Evolutionary conservation across 1,139 yeast species (phyloP).

Genomic region (Candida pseudocylindracea): DNA sequence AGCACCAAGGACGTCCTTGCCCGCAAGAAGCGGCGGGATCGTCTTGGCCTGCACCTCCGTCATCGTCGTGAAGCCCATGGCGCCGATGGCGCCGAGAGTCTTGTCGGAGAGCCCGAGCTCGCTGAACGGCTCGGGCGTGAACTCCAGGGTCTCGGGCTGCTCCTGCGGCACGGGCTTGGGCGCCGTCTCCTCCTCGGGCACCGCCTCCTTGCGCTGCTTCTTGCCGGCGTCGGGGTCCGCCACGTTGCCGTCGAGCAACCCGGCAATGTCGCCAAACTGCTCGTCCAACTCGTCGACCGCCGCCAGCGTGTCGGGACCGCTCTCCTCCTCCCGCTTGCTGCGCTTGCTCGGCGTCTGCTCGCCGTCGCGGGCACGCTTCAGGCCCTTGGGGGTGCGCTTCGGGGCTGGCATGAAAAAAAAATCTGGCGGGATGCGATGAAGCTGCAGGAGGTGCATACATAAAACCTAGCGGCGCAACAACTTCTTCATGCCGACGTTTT

Average conservation of each 20-base stretch:
- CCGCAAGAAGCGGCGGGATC: constrained; percentile 86
- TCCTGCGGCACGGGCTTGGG: constrained; percentile 7
- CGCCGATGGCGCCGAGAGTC: constrained; percentile 54
- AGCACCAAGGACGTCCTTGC: constrained; percentile 89
- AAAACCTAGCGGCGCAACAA: background rate
- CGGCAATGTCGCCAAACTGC: constrained; percentile 1
- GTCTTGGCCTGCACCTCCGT: constrained; percentile 88
- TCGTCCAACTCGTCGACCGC: constrained; percentile 1
- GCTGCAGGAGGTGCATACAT: too few species aligned
- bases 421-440: too few species aligned
- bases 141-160: constrained; percentile 8
- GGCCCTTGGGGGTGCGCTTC: too few species aligned
- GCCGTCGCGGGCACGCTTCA: too few species aligned
- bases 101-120: constrained; percentile 48
- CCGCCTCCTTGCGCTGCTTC: constrained; percentile 3
- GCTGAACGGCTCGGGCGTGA: constrained; percentile 19
- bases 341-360: too few species aligned
- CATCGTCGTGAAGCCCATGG: constrained; percentile 81
- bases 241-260: background rate
- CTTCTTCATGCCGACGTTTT: constrained; percentile 14
- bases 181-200: constrained; percentile 4
- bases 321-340: too few species aligned
- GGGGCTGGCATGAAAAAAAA: too few species aligned
- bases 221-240: background rate
- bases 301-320: background rate